phyloP scores from a whole-genome alignment of 192 early-diverging fungal species.

The Podila minutissima region DNA sequence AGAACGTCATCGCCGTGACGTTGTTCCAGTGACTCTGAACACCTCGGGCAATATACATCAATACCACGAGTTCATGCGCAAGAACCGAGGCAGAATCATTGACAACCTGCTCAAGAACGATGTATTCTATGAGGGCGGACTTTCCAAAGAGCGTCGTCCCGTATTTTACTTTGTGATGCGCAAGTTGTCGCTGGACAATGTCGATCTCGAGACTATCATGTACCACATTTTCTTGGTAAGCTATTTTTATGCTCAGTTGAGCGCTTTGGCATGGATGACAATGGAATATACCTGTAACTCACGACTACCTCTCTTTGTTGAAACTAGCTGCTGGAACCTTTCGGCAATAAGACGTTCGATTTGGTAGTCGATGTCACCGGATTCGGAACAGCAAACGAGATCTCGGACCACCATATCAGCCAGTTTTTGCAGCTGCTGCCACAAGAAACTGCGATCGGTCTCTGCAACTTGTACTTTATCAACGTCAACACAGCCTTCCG shows the following conservation, averaged over 20 bases:
- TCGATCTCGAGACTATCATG: conserved; percentile 88
- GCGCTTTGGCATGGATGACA: background rate
- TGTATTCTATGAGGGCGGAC: conserved; percentile 85
- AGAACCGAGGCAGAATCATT: conserved; percentile 70
- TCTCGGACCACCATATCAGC: conserved; percentile 77
- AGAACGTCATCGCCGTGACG: conserved; percentile 66
- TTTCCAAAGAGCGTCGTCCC: conserved; percentile 76
- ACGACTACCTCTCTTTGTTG: background rate
- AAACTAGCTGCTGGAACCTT: conserved; percentile 67
- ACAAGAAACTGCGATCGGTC: conserved; percentile 67
- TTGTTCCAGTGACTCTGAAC: conserved; percentile 52
- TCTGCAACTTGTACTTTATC: conserved; percentile 79
- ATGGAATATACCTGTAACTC: background rate
- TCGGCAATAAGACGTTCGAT: conserved; percentile 77
- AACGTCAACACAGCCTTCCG: conserved; percentile 85
- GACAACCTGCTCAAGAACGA: conserved; percentile 76
- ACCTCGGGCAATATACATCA: conserved; percentile 41
- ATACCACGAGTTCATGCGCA: conserved; percentile 77
- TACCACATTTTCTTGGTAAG: conserved; percentile 77
- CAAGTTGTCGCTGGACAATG: conserved; percentile 74
- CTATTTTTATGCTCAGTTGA: background rate
- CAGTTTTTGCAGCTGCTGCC: conserved; percentile 82
- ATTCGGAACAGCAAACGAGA: conserved; percentile 84
- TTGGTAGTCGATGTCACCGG: conserved; percentile 85
- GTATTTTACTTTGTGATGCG: conserved; percentile 90